A percentile compares a stretch with the other conserved stretches of the same genome.
Evolutionary conservation across 345 rosid species (phyloP).

Genomic region (Erucastrum elatum): DNA sequence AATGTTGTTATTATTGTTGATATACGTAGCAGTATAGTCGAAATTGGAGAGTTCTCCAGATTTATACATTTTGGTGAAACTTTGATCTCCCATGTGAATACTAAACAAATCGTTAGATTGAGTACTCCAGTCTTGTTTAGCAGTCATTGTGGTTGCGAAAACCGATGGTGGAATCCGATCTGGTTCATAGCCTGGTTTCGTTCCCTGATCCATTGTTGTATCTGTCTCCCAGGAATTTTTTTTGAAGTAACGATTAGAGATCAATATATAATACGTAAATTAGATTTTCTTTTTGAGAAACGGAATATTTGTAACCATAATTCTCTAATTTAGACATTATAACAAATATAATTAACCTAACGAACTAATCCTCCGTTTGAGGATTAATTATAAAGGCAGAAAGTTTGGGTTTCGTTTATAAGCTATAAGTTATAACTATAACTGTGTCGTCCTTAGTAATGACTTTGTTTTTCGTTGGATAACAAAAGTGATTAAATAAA

Average conservation of each 20-base stretch:
- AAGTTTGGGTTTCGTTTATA: conserved; percentile 4
- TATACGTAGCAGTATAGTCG: conserved; percentile 40
- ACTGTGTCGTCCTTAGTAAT: conserved; percentile 1
- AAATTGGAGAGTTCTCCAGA: conserved; percentile 70
- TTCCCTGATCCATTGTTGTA: conserved; percentile 22
- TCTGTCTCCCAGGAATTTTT: neutral
- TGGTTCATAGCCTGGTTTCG: conserved; percentile 52
- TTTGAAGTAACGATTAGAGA: neutral
- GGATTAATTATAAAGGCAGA: neutral
- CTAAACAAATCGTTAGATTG: conserved; percentile 88
- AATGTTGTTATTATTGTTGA: conserved; percentile 5
- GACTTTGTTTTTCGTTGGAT: neutral
- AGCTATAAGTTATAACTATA: conserved; percentile 17
- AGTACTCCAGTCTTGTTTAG: conserved; percentile 71
- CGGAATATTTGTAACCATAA: conserved; percentile 3
- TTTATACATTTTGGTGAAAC: conserved; percentile 62
- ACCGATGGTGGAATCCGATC: conserved; percentile 66
- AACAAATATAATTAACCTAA: conserved; percentile 10
- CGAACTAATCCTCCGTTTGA: neutral
- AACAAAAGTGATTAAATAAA: conserved; percentile 13
- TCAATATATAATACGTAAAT: neutral
- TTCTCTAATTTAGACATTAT: neutral
- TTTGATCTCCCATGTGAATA: conserved; percentile 63
- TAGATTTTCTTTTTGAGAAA: neutral
- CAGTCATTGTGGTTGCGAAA: conserved; percentile 48